These are phyloP conservation scores for Thalassia testudinum DNA, from an alignment of 116 monocot species.

Conservation along the genomic window DNA sequence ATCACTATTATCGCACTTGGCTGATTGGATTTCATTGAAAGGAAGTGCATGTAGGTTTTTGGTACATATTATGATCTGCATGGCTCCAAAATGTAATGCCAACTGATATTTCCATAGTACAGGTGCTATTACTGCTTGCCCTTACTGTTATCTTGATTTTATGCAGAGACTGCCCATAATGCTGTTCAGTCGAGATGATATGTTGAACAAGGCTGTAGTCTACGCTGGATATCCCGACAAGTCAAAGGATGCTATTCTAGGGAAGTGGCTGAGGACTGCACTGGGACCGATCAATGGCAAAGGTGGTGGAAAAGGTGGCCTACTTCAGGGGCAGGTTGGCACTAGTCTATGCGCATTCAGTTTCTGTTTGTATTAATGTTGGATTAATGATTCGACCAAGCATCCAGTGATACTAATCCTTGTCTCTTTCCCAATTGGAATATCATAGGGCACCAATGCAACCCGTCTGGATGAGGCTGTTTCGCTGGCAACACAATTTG, in stretches of 20 bases:
- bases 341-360: neutral
- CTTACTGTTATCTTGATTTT: neutral
- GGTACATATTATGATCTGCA: too few relatives aligned
- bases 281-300: conserved; percentile 76
- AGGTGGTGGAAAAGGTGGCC: conserved; percentile 89
- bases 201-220: conserved; percentile 64
- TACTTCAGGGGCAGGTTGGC: conserved; percentile 93
- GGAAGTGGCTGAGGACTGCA: conserved; percentile 69
- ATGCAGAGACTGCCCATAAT: conserved; percentile 62
- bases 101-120: too few relatives aligned
- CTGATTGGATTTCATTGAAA: too few relatives aligned
- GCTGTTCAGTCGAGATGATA: conserved; percentile 75
- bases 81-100: too few relatives aligned
- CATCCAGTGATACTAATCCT: too few relatives aligned
- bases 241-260: conserved; percentile 24
- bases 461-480: conserved; percentile 52
- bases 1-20: too few relatives aligned
- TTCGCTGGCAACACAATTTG: conserved; percentile 52
- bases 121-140: too few relatives aligned
- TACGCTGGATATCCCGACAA: conserved; percentile 63
- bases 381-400: neutral
- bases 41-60: too few relatives aligned
- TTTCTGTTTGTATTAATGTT: neutral
- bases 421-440: too few relatives aligned
- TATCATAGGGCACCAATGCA: conserved; percentile 71